Evolutionary conservation across 108 stramenopile genomes (phyloP), one percentile per base, ranked within the genome.

Genomic region (Aurantiochytrium sp.): DNA sequence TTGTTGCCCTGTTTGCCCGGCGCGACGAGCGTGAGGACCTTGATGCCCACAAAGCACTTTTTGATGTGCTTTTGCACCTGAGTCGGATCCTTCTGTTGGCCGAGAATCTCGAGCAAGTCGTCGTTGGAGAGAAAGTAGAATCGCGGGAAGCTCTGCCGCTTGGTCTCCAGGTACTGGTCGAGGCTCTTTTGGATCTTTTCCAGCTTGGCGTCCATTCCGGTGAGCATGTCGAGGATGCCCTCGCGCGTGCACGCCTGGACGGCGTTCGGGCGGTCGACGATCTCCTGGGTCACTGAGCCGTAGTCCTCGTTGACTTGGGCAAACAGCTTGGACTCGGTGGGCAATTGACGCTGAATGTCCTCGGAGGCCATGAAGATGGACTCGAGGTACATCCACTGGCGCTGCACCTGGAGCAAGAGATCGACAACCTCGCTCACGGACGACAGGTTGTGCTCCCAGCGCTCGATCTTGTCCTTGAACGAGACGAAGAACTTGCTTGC

Each of bases 381-480:
- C 92, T 94, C 94, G 31, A 94, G 88, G 87, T 94, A 94, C 89
- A 94, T 94, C 94, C 94, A 94, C 86, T 93, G 92, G 34, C 93
- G 88, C 86, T 94, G 94, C 19, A 94, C 94, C 4, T 54, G 87
- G 48, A 94, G 90, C 34, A 93, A 65, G 48, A 90, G 37, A n/a
- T 94, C 94, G 27, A 94, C 90, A 21, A 93, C 93, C 87, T 94
- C 94, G 21, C 85, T 85, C 4, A 94, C 86, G 30, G 45, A 31
- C 37, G 87, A 73, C 4, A 94, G 91, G 0, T 85, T 48, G 55
- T 53, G 36, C 85, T 94, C 94, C 93, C 92, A 93, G 36, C 31
- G 32, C 88, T 94, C 93, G 68, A 94, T 92, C 39, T 68, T 54
- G 17, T 45, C 52, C 69, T 89, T 41, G 73, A 94, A 94, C 37